Evolutionary conservation across 2,329 filamentous ascomycete species (phyloP), one percentile per base, ranked within the genome.

Genomic region (Chaetomium strumarium): DNA sequence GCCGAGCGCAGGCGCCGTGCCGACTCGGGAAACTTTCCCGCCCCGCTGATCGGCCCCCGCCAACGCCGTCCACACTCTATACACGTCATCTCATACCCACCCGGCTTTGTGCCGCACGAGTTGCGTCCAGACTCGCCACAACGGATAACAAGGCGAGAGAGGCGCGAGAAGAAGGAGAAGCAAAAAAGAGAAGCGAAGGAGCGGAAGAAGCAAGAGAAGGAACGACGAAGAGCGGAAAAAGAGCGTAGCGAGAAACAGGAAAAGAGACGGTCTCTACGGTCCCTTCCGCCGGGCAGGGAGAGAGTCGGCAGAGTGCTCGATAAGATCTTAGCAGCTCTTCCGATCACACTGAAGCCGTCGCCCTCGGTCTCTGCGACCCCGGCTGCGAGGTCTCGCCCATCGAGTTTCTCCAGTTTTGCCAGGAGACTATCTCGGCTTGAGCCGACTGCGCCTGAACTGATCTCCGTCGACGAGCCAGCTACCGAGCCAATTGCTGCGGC

Each of bases 41-140:
- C 59, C 44, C 71, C 67, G 51, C 68, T 73, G 58, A 80, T 77
- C 63, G 73, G 74, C 61, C 72, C 71, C 52, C 74, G 77, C 59
- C 73, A 67, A 53, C 73, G 76, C 58, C 70, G 77, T 62, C 77
- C 76, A 40, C 77, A 80, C 60, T 78, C 76, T 39, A 80, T 81
- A 55, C 75, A 78, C 63, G 79, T 81, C 54, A 71, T 70, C 53
- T 74, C 72, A 52, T 78, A 74, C 57, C 72, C 66, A 40, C 52
- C 72, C 55, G 65, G 75, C 29, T 73, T 69, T 43, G 60, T 72
- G 3, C 71, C 70, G 2, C 63, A 64, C 53, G 71, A 74, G 40
- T 60, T 71, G 13, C 60, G 74, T 49, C 66, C 67, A n/a, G 63
- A 58, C 39, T 47, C 66, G 48, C 53, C 55, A 57, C 55, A 55